Evolutionary conservation across 768 basidiomycete genomes (phyloP).

Genomic region (Serendipita sp.): DNA sequence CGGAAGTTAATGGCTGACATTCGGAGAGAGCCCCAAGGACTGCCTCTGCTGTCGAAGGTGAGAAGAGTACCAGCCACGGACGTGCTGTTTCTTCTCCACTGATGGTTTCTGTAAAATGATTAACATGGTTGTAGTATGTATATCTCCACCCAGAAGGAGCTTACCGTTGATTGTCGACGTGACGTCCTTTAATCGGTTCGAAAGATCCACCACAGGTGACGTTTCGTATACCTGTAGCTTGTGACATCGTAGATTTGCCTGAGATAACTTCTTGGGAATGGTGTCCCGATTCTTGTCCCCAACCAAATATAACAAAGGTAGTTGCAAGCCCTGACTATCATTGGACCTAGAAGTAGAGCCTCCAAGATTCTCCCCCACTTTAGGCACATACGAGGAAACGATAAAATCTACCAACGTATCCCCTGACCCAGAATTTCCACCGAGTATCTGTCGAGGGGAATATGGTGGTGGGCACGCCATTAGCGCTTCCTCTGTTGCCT

Average conservation of each 20-base stretch:
- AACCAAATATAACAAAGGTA: constrained; percentile 51
- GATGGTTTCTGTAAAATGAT: background rate
- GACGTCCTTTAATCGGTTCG: constrained; percentile 4
- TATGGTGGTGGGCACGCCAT: constrained; percentile 20
- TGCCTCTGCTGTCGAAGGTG: constrained; percentile 49
- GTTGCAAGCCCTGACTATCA: constrained; percentile 7
- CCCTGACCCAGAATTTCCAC: constrained; percentile 27
- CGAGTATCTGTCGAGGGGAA: constrained; percentile 24
- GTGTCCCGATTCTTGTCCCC: constrained; percentile 79
- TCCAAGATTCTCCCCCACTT: too few species aligned
- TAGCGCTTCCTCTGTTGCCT: constrained; percentile 39
- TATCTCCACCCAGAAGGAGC: background rate
- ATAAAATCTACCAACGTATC: constrained; percentile 53
- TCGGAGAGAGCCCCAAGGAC: constrained; percentile 25
- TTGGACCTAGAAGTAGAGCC: background rate
- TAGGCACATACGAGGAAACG: constrained; percentile 14
- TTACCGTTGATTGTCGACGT: background rate
- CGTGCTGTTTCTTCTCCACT: background rate
- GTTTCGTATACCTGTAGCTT: constrained; percentile 58
- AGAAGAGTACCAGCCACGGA: constrained; percentile 59
- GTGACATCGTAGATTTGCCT: constrained; percentile 29
- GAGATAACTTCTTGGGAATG: constrained; percentile 32
- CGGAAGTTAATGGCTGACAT: background rate
- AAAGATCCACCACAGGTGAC: constrained; percentile 23
- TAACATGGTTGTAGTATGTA: constrained; percentile 14